Evolutionary conservation across 352 stramenopile genomes (phyloP), one percentile per base, ranked within the genome.

Genomic region (Pythium brachiatum): DNA sequence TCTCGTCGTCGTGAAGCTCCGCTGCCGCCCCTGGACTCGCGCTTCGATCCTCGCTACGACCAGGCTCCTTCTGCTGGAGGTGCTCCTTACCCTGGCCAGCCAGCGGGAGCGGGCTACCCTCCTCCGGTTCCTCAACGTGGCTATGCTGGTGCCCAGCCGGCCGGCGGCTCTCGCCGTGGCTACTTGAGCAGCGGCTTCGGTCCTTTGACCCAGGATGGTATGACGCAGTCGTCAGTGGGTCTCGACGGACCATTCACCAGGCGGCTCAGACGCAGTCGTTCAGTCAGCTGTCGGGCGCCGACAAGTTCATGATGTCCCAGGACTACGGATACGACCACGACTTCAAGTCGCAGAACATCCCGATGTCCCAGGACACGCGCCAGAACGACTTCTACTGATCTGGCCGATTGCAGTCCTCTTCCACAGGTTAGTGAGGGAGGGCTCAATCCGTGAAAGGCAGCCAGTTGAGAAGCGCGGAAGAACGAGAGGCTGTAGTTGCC

Each of bases 261-360:
- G 62, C 67, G 46, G 83, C 76, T 1, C 82, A 92, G 64, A 92
- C 86, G 18, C 86, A 95, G 66, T 88, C 83, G 25, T 95, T 95
- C 63, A 93, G 84, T 57, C 86, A 95, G 65, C 69, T 90, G 60
- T 95, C 86, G 32, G 73, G 70, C 15, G 71, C 65, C 3, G 84
- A 91, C 66, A 92, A 92, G 74, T 92, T 90, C 48, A 77, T 73
- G 47, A 88, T 95, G 81, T 92, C 82, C 20, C 86, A 95, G 61
- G 86, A 95, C 53, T 95, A 86, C n/a, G 77, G 63, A 0, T 91
- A 83, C 43, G 81, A 92, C 53, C 73, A 85, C 44, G 82, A 92
- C 57, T 95, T 87, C 66, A 91, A 95, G 76, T 91, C 86, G 50
- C 83, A 93, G 70, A 90, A 81, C 57, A 73, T 92, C 7, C 78